Percentiles rank a stretch among this genome's conserved stretches.
Evolutionary conservation across 768 basidiomycete species (phyloP).

Genomic region (Phanerochaete sordida): DNA sequence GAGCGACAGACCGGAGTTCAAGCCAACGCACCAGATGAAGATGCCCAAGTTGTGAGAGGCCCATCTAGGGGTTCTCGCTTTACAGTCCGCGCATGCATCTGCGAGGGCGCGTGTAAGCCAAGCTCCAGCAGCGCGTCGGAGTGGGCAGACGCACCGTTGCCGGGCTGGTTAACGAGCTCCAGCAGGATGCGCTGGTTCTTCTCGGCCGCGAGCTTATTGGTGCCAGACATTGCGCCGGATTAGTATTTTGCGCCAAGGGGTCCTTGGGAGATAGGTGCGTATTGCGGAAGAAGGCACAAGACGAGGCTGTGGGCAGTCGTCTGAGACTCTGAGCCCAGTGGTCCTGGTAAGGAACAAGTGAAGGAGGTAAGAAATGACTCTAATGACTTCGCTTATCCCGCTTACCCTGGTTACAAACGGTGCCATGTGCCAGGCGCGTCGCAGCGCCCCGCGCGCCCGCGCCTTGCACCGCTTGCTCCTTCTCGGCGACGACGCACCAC

Average conservation of each 20-base stretch:
- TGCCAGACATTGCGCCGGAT: constrained; percentile 13
- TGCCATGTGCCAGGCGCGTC: background rate
- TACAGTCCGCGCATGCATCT: constrained; percentile 94
- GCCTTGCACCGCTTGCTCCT: background rate
- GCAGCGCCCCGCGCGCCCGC: background rate
- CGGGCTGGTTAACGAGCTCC: constrained; percentile 68
- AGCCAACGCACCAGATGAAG: constrained; percentile 66
- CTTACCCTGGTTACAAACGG: background rate
- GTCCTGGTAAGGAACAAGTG: background rate
- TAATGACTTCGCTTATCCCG: background rate
- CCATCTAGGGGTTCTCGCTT: constrained; percentile 84
- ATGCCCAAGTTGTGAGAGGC: constrained; percentile 86
- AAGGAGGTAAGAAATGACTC: background rate
- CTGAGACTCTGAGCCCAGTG: background rate
- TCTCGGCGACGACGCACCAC: background rate
- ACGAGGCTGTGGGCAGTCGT: no score
- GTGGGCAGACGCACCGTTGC: constrained; percentile 60
- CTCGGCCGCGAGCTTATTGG: constrained; percentile 60
- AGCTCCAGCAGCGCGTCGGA: background rate
- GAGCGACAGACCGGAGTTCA: background rate
- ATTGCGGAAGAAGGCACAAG: no score
- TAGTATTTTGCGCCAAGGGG: background rate
- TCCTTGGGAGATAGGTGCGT: no score
- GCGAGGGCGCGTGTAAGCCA: background rate
- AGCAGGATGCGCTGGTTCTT: constrained; percentile 63